A percentile compares a stretch with the other conserved stretches of the same genome.
Conservation (phyloP, 2,329 filamentous ascomycete genomes). For the Aspergillus oerlinghausenensis region DNA sequence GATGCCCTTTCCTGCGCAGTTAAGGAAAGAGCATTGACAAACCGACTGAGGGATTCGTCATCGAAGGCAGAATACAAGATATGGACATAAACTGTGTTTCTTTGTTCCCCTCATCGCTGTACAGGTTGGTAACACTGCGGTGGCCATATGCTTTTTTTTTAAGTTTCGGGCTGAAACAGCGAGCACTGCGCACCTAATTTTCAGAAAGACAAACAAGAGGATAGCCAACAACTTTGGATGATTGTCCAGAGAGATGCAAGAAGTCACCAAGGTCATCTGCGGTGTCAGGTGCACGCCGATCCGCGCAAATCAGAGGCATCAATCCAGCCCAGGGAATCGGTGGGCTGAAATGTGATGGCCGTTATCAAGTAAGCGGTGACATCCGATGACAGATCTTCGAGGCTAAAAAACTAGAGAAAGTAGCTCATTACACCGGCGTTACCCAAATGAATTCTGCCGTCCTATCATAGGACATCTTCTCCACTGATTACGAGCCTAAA, state of each 20-base stretch:
- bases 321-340: background rate
- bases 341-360: background rate
- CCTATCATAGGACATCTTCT: background rate
- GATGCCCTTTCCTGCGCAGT: background rate
- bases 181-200: no score
- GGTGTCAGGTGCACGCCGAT: background rate
- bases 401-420: background rate
- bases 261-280: background rate
- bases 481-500: background rate
- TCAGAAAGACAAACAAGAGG: background rate
- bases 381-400: background rate
- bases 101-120: background rate
- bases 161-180: background rate
- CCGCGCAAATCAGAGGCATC: background rate
- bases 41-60: background rate
- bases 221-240: no score
- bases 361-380: background rate
- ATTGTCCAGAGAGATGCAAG: background rate
- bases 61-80: background rate
- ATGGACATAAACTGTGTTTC: background rate
- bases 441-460: background rate
- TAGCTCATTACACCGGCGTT: background rate
- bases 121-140: background rate
- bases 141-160: background rate
- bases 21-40: background rate